phyloP scores from a whole-genome alignment of 306 rosid species.

The Begonia fuchsioides region DNA sequence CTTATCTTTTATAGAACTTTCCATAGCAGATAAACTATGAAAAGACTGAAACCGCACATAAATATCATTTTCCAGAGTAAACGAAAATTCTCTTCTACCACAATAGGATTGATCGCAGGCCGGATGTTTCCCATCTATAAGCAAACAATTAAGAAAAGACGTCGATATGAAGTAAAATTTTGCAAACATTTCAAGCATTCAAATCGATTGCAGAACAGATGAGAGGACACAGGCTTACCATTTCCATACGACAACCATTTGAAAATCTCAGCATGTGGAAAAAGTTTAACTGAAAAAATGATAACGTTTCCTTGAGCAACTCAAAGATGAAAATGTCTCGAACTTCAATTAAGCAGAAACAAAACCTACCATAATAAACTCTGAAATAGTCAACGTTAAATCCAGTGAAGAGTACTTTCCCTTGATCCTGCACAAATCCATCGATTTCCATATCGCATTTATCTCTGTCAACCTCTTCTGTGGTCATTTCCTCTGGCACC shows the following conservation, averaged over 20 bases:
- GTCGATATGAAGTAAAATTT: no score
- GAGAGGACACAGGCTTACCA: slow-evolving; percentile 22
- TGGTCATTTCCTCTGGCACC: slow-evolving; percentile 10
- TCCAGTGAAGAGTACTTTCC: slow-evolving; percentile 16
- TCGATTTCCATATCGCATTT: slow-evolving; percentile 32
- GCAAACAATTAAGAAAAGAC: slow-evolving; percentile 1
- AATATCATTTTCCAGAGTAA: slow-evolving; percentile 53
- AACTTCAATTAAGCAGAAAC: background rate
- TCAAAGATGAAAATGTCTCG: no score
- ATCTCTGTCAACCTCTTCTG: slow-evolving; percentile 20
- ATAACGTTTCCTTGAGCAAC: background rate
- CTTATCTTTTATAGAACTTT: slow-evolving; percentile 54
- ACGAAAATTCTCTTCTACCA: slow-evolving; percentile 70
- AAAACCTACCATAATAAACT: slow-evolving; percentile 38
- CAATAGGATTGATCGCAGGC: slow-evolving; percentile 57
- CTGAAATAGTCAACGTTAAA: slow-evolving; percentile 38
- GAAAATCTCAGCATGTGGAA: slow-evolving; percentile 51
- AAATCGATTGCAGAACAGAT: no score
- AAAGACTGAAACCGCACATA: slow-evolving; percentile 62
- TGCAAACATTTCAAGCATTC: no score
- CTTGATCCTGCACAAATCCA: slow-evolving; percentile 17
- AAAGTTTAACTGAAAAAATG: slow-evolving; percentile 20
- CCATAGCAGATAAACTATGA: slow-evolving; percentile 41
- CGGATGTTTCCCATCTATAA: slow-evolving; percentile 89
- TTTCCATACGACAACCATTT: slow-evolving; percentile 82